phyloP scores from a whole-genome alignment of 129 eudicot genomes.

The Mikania micrantha region DNA sequence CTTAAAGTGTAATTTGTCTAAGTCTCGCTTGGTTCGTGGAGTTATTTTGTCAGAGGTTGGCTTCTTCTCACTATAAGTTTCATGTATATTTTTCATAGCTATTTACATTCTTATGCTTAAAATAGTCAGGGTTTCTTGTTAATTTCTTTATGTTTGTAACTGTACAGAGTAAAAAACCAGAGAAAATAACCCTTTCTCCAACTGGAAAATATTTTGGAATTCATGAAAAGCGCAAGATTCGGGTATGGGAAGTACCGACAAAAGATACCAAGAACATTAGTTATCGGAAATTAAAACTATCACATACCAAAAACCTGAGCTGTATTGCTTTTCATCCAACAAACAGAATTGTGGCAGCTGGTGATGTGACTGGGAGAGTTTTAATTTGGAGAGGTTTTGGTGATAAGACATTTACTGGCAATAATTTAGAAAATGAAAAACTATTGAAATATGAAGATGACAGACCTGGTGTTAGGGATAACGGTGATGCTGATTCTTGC shows the following conservation, averaged over 20 bases:
- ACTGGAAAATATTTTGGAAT: conserved; percentile 66
- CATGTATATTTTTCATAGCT: background rate
- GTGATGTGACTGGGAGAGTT: conserved; percentile 89
- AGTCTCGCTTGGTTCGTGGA: conserved; percentile 54
- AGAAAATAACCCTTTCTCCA: conserved; percentile 40
- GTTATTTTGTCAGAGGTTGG: conserved; percentile 62
- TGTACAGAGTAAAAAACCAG: conserved; percentile 56
- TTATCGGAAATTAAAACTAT: conserved; percentile 54
- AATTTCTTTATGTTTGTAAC: background rate
- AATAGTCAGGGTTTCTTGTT: background rate
- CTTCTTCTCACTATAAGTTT: background rate
- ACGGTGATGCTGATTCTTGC: conserved; percentile 85
- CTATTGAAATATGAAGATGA: conserved; percentile 46
- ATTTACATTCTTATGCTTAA: background rate
- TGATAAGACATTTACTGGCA: conserved; percentile 30
- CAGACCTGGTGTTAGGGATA: conserved; percentile 72
- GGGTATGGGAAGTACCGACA: conserved; percentile 78
- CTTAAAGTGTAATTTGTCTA: conserved; percentile 62
- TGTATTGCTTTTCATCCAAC: conserved; percentile 88
- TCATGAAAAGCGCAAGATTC: conserved; percentile 51
- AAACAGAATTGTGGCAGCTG: conserved; percentile 77
- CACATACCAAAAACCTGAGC: conserved; percentile 59
- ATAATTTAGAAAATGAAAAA: conserved; percentile 24
- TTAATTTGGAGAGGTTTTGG: conserved; percentile 91
- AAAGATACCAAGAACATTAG: conserved; percentile 41